A percentile compares a stretch with the other conserved stretches of the same genome.
Conservation (phyloP, 345 rosid species). For the Draba incana region DNA sequence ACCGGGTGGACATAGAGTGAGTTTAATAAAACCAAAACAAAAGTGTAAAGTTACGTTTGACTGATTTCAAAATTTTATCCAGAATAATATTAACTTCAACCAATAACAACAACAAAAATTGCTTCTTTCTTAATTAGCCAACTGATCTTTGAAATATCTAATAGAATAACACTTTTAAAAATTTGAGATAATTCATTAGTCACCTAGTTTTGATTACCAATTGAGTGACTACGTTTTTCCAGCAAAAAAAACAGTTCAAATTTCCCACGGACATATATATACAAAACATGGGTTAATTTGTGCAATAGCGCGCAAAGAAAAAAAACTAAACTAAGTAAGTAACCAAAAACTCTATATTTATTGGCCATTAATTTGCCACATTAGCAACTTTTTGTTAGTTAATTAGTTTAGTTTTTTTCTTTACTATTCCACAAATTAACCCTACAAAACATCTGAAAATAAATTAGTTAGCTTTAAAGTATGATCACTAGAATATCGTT, state of each 20-base stretch:
- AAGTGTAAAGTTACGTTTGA: background rate
- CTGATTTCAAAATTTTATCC: too few species aligned
- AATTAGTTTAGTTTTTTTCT: too few species aligned
- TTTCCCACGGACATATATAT: background rate
- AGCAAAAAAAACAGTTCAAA: background rate
- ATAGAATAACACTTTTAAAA: background rate
- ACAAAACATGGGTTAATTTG: too few species aligned
- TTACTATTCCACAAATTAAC: too few species aligned
- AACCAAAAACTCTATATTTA: too few species aligned
- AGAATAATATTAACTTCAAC: background rate
- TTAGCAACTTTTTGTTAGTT: too few species aligned
- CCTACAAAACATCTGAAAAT: slow-evolving; percentile 8
- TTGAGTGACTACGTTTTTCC: background rate
- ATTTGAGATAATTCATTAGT: background rate
- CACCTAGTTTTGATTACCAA: background rate
- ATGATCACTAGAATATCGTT: background rate
- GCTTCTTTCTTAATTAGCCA: background rate
- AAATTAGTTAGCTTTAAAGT: background rate
- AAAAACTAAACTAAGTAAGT: too few species aligned
- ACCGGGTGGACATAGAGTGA: too few species aligned
- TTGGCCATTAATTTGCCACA: too few species aligned
- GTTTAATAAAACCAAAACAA: background rate
- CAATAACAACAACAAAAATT: background rate
- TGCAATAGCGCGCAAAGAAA: too few species aligned
- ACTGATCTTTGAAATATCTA: background rate